A percentile compares a stretch with the other conserved stretches of the same genome.
phyloP scores from a whole-genome alignment of 169 alveolate species.

The Cryptosporidium meleagridis region DNA sequence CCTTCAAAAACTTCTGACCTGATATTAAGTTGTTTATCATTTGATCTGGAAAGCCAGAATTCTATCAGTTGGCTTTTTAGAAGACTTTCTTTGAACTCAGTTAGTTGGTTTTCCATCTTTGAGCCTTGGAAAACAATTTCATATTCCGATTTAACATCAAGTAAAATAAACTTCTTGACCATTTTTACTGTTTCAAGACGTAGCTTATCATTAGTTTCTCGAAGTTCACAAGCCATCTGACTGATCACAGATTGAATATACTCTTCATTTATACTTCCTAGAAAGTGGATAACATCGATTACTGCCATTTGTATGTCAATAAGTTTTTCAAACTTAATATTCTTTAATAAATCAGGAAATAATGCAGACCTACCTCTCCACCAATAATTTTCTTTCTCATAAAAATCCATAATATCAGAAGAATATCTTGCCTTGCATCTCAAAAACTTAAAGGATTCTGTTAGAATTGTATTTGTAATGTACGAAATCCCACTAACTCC shows the following conservation, averaged over 20 bases:
- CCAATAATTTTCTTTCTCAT: slow-evolving; percentile 15
- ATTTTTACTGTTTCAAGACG: slow-evolving; percentile 16
- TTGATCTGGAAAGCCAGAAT: slow-evolving; percentile 17
- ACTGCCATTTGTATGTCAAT: not conserved
- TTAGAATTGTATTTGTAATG: slow-evolving; percentile 13
- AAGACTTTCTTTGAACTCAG: not conserved
- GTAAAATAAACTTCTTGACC: slow-evolving; percentile 8
- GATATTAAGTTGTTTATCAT: slow-evolving; percentile 15
- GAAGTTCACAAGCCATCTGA: slow-evolving; percentile 25
- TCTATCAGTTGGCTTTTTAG: slow-evolving; percentile 3
- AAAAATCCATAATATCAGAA: not conserved
- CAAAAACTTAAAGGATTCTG: not conserved
- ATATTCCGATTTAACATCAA: slow-evolving; percentile 1
- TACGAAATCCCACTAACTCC: slow-evolving; percentile 56
- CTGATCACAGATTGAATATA: slow-evolving; percentile 21
- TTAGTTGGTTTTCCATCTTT: not conserved
- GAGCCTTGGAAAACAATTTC: not conserved
- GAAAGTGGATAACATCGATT: not conserved
- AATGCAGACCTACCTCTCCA: slow-evolving; percentile 19
- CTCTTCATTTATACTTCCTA: slow-evolving; percentile 21
- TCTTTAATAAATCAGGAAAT: slow-evolving; percentile 11
- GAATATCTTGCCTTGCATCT: not conserved
- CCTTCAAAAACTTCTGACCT: not conserved
- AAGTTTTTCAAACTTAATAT: not conserved
- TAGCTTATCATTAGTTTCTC: not conserved